These are phyloP conservation scores for Alternaria infectoria DNA, from an alignment of 2,329 filamentous ascomycete species.

Conservation along the genomic window DNA sequence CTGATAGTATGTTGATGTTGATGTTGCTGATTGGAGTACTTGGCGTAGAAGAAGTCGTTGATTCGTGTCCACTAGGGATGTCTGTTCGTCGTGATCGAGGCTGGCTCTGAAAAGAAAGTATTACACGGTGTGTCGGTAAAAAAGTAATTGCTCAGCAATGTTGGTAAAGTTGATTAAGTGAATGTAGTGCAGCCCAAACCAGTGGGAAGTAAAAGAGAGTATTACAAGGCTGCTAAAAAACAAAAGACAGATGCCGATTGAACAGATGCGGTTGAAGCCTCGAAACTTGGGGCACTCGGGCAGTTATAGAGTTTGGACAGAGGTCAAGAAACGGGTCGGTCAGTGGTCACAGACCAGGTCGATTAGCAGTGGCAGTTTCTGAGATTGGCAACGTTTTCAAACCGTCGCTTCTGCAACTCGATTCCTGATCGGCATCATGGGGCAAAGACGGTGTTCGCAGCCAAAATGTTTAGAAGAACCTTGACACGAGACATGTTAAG, in stretches of 20 bases:
- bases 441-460: conserved; percentile 35
- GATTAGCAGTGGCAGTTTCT: conserved; percentile 50
- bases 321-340: conserved; percentile 38
- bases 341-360: conserved; percentile 36
- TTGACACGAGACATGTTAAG: conserved; percentile 46
- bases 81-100: conserved; percentile 57
- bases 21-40: conserved; percentile 44
- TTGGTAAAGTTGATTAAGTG: conserved; percentile 49
- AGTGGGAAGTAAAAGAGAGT: conserved; percentile 60
- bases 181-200: conserved; percentile 62
- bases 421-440: conserved; percentile 46
- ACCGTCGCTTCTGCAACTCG: conserved; percentile 45
- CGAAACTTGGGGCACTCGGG: conserved; percentile 45
- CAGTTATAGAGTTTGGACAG: conserved; percentile 44
- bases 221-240: conserved; percentile 51
- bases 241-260: conserved; percentile 48
- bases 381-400: conserved; percentile 52
- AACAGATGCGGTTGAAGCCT: conserved; percentile 48
- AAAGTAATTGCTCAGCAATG: conserved; percentile 16
- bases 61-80: conserved; percentile 33
- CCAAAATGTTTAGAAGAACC: conserved; percentile 49
- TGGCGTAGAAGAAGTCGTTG: conserved; percentile 20
- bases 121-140: conserved; percentile 41
- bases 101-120: conserved; percentile 48
- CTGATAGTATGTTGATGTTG: conserved; percentile 2